phyloP scores from a whole-genome alignment of 225 moss, liverwort and hornwort species.

The Polytrichum formosum region DNA sequence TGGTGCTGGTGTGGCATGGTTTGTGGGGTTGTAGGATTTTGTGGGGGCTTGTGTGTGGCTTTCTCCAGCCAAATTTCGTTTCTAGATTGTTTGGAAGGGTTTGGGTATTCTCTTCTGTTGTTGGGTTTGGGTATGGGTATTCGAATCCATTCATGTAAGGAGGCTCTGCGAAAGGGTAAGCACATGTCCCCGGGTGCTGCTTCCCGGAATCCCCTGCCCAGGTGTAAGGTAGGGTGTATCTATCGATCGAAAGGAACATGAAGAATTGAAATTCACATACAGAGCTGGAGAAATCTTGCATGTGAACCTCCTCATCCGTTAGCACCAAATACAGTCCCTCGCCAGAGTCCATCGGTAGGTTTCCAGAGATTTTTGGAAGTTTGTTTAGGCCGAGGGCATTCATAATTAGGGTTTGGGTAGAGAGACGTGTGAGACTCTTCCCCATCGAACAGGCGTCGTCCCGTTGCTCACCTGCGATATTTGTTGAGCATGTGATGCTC shows the following conservation, averaged over 20 bases:
- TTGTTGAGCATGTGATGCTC: conserved; percentile 46
- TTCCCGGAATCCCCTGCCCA: conserved; percentile 58
- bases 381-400: conserved; percentile 25
- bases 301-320: conserved; percentile 47
- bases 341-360: conserved; percentile 42
- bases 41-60: too few relatives aligned
- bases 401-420: conserved; percentile 47
- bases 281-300: conserved; percentile 59
- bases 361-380: conserved; percentile 7
- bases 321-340: conserved; percentile 57
- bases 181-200: conserved; percentile 45
- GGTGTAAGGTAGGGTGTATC: conserved; percentile 51
- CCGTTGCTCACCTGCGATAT: conserved; percentile 41
- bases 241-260: conserved; percentile 52
- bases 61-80: too few relatives aligned
- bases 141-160: conserved; percentile 27
- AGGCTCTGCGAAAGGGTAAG: conserved; percentile 50
- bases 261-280: conserved; percentile 65
- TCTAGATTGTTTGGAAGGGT: too few relatives aligned
- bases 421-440: conserved; percentile 36
- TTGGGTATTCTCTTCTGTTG: too few relatives aligned
- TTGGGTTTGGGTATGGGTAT: too few relatives aligned
- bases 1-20: too few relatives aligned
- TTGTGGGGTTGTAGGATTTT: too few relatives aligned
- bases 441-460: conserved; percentile 42